Base-by-base conservation (phyloP, 2,329 filamentous ascomycete species). In the Aspergillus bombycis region DNA sequence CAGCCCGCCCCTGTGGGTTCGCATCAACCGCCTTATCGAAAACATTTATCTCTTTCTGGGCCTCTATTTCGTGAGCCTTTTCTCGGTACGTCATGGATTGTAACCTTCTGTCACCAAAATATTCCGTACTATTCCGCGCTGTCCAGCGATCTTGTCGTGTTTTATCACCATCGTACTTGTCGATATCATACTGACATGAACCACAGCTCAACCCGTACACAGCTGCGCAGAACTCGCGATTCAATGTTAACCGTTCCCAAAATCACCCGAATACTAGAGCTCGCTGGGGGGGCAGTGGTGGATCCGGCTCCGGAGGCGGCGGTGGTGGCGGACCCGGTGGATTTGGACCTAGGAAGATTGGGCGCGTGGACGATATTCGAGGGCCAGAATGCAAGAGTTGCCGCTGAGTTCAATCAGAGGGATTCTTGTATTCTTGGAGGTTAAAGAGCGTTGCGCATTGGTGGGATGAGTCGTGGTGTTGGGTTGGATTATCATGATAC, bases 351-450 rank as follows among this genome's bases (percentile, higher is more conserved):
- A 79, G 75, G 62, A 77, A 75, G 55, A 74, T 83, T 65, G 81
- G 82, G 12, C 76, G 76, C 21, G 77, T 83, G 26, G 80, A 83
- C 68, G 81, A 83, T 77, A 74, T 84, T 58, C 75, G 81, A 32
- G 81, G 74, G 9, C 80, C 81, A n/a, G 81, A 83, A 66, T 83
- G 81, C 67, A 74, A 75, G 53, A 81, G 81, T 60, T 82, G 81
- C 72, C 19, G 16, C 36, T 48, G 26, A 28, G 38, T 12, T 65
- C 57, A 62, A 62, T 21, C 41, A 48, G 38, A 28, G 28, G 43
- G 30, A 32, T 26, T 21, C 28, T 26, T 14, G 4, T n/a, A 28
- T 28, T 45, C 3, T 36, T 53, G n/a, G 41, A 8, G 34, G 34
- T 56, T 28, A 14, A 32, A 26, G 11, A 19, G 6, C 23, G 16